These are phyloP conservation scores for Strigomonas culicis DNA, from an alignment of 208 protist species.

Conservation along the genomic window DNA sequence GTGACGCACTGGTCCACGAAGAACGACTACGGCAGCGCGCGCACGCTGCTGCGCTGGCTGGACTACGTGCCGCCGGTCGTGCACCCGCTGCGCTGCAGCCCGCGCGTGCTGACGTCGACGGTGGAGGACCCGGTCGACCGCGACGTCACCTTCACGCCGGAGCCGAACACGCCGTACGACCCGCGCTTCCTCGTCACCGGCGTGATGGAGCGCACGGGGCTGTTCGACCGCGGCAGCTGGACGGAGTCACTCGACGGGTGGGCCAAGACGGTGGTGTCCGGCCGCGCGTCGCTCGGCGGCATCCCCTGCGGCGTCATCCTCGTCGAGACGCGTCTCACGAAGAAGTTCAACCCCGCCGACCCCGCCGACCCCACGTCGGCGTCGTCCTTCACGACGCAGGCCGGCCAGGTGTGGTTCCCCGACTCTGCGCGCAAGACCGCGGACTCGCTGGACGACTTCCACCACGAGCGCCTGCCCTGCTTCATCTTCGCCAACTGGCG, in stretches of 20 bases:
- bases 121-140: constrained; percentile 64
- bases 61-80: constrained; percentile 81
- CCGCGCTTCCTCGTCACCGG: constrained; percentile 78
- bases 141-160: constrained; percentile 74
- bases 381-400: constrained; percentile 69
- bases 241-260: constrained; percentile 93
- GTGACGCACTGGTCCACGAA: constrained; percentile 89
- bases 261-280: constrained; percentile 96
- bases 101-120: constrained; percentile 32
- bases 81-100: constrained; percentile 36
- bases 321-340: constrained; percentile 95
- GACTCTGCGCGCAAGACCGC: constrained; percentile 98
- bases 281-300: constrained; percentile 96
- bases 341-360: constrained; percentile 93
- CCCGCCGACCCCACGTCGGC: constrained; percentile 90
- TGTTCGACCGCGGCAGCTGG: constrained; percentile 92
- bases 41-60: constrained; percentile 84
- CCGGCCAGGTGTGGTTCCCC: constrained; percentile 97
- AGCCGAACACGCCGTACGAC: constrained; percentile 71
- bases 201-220: constrained; percentile 29
- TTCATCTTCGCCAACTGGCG: constrained; percentile 99
- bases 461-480: constrained; percentile 96
- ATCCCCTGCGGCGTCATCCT: constrained; percentile 97
- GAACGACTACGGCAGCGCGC: constrained; percentile 82
- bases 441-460: constrained; percentile 97